Conservation (phyloP, 2,329 filamentous ascomycete genomes). For the Scedosporium apiospermum region DNA sequence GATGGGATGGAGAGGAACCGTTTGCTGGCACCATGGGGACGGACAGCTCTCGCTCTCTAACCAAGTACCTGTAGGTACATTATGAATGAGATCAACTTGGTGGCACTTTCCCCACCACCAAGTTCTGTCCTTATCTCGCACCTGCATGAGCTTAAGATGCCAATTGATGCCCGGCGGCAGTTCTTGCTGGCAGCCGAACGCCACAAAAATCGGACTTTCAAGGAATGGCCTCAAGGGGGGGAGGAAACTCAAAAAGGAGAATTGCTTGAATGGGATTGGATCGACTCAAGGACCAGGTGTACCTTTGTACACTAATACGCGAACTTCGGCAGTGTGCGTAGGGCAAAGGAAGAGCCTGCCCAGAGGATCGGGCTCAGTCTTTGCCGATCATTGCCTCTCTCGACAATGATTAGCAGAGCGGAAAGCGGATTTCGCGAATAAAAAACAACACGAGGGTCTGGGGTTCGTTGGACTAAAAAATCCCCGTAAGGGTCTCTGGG, state of each 20-base stretch:
- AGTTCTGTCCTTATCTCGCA: neutral
- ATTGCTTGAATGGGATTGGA: neutral
- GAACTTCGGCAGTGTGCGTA: neutral
- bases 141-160: neutral
- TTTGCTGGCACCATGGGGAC: too few relatives aligned
- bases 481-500: neutral
- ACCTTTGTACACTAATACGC: neutral
- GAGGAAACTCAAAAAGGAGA: neutral
- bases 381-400: neutral
- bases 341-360: neutral
- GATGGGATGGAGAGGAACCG: too few relatives aligned
- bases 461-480: neutral
- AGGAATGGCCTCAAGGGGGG: neutral
- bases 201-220: neutral
- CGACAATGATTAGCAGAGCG: neutral
- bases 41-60: too few relatives aligned
- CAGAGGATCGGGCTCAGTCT: neutral
- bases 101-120: neutral
- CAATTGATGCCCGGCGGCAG: neutral
- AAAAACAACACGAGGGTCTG: neutral
- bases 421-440: neutral
- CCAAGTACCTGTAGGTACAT: too few relatives aligned
- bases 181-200: neutral
- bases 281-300: neutral
- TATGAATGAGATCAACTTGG: too few relatives aligned